phyloP scores from a whole-genome alignment of 768 basidiomycete genomes.

The Tulasnella sp. region DNA sequence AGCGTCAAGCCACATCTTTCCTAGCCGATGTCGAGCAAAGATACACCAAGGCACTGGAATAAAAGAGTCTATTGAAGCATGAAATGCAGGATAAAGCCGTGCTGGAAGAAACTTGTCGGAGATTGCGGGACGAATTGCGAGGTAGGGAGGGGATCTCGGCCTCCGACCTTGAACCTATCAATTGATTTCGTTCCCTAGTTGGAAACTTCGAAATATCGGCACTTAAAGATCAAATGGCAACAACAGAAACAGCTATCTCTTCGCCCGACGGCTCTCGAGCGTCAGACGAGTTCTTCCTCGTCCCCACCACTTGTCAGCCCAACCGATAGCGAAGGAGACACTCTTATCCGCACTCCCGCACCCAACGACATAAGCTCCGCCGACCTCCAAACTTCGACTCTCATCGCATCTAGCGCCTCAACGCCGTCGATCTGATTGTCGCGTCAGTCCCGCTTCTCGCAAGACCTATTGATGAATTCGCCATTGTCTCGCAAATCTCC shows the following conservation, averaged over 20 bases:
- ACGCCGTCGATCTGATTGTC: conserved; percentile 12
- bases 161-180: neutral
- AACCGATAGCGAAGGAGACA: conserved; percentile 7
- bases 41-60: conserved; percentile 87
- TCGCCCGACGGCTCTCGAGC: conserved; percentile 30
- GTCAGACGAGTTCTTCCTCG: conserved; percentile 33
- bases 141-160: conserved; percentile 46
- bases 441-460: conserved; percentile 16
- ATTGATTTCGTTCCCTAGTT: conserved; percentile 48
- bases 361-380: conserved; percentile 53
- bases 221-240: conserved; percentile 62
- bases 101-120: conserved; percentile 85
- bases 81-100: conserved; percentile 87
- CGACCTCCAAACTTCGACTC: conserved; percentile 38
- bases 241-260: conserved; percentile 18
- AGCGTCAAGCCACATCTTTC: conserved; percentile 73
- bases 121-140: conserved; percentile 87
- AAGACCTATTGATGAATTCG: conserved; percentile 21
- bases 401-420: neutral
- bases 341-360: conserved; percentile 56
- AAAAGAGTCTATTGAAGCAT: conserved; percentile 95
- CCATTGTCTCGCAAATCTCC: conserved; percentile 8
- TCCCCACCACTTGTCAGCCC: conserved; percentile 24
- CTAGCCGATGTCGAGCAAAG: conserved; percentile 80
- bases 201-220: conserved; percentile 80